A percentile compares a stretch with the other conserved stretches of the same genome.
These are phyloP conservation scores for Oryza australiensis DNA, from an alignment of 176 grass and related monocot species.

Conservation along the genomic window DNA sequence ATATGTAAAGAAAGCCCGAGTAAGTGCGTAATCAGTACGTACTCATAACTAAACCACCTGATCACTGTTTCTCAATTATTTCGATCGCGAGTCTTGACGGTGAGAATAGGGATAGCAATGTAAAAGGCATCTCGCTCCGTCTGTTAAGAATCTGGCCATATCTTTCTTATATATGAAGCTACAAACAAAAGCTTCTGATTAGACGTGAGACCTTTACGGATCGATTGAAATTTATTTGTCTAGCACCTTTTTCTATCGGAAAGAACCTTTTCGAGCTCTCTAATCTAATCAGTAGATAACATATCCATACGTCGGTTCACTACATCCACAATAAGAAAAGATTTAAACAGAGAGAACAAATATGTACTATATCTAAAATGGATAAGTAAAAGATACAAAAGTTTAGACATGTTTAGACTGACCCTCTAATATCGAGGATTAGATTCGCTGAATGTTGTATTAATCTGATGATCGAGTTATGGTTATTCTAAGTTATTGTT, in stretches of 20 bases:
- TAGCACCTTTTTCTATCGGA: neutral
- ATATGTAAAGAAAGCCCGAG: too few species aligned
- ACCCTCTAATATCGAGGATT: too few species aligned
- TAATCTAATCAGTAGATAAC: neutral
- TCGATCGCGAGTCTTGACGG: neutral
- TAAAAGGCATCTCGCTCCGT: conserved; percentile 24
- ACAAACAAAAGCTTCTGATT: conserved; percentile 22
- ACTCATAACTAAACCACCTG: neutral
- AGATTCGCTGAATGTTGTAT: too few species aligned
- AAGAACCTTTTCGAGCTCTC: neutral
- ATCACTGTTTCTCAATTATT: neutral
- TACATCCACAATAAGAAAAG: too few species aligned
- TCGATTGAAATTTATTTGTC: conserved; percentile 25
- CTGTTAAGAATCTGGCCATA: conserved; percentile 29
- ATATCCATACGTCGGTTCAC: too few species aligned
- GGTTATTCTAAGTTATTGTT: too few species aligned
- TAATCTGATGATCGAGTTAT: too few species aligned
- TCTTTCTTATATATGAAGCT: conserved; percentile 32
- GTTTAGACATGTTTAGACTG: too few species aligned
- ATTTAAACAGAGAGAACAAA: too few species aligned
- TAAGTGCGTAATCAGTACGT: too few species aligned
- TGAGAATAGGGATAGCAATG: neutral
- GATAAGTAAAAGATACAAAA: too few species aligned
- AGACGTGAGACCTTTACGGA: conserved; percentile 20
- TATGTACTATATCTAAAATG: too few species aligned